Evolutionary conservation across 2,329 filamentous ascomycete genomes (phyloP).

Genomic region (Fonsecaea erecta): DNA sequence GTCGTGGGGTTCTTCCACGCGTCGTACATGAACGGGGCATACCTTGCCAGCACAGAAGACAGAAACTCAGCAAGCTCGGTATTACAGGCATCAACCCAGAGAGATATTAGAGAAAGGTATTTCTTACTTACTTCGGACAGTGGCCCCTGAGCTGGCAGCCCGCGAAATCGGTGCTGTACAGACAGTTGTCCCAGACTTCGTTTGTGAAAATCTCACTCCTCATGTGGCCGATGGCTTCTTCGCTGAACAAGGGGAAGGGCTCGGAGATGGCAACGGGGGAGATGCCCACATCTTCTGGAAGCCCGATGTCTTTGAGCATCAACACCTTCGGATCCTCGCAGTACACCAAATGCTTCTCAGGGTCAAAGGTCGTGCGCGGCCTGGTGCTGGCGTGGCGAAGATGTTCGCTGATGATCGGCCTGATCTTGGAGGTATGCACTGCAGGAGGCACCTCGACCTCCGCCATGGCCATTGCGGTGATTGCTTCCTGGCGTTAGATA

Average conservation of each 20-base stretch:
- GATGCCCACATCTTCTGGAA: slow-evolving; percentile 59
- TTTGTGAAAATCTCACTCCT: slow-evolving; percentile 61
- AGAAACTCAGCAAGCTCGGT: background rate
- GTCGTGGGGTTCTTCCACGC: slow-evolving; percentile 61
- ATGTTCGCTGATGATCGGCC: slow-evolving; percentile 18
- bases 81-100: too few relatives aligned
- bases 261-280: slow-evolving; percentile 65
- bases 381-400: slow-evolving; percentile 13
- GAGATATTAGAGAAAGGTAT: slow-evolving; percentile 36
- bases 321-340: slow-evolving; percentile 54
- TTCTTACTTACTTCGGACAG: slow-evolving; percentile 58
- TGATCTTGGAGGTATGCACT: slow-evolving; percentile 8
- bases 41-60: slow-evolving; percentile 42
- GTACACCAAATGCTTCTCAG: slow-evolving; percentile 59
- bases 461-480: slow-evolving; percentile 1
- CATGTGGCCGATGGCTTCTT: slow-evolving; percentile 64
- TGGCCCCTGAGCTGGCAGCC: slow-evolving; percentile 57
- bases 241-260: slow-evolving; percentile 65
- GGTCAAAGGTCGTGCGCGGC: slow-evolving; percentile 49
- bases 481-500: background rate
- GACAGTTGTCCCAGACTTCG: slow-evolving; percentile 59
- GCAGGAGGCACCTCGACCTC: slow-evolving; percentile 8
- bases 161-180: slow-evolving; percentile 60
- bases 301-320: slow-evolving; percentile 65
- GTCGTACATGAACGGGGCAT: slow-evolving; percentile 65